Evolutionary conservation across 179 eudicot species (phyloP).

Genomic region (Gypsophila paniculata): DNA sequence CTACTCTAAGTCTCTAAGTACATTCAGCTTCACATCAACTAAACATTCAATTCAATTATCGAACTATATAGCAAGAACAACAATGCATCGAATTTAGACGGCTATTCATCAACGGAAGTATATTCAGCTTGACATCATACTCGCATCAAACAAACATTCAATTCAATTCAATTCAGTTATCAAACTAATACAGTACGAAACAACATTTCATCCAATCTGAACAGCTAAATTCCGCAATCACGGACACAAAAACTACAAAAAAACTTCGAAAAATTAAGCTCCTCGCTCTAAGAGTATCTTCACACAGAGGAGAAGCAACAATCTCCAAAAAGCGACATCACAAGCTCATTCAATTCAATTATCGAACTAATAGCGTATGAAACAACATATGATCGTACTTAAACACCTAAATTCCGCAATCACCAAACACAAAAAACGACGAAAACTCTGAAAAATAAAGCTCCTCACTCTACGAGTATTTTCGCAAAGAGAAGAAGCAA

Average conservation of each 20-base stretch:
- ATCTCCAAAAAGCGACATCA: constrained; percentile 42
- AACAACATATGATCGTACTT: no score
- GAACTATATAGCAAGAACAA: neutral
- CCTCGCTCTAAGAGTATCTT: constrained; percentile 50
- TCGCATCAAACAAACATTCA: neutral
- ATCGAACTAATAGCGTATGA: no score
- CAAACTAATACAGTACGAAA: neutral
- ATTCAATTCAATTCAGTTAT: neutral
- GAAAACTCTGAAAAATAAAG: no score
- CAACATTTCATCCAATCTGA: neutral
- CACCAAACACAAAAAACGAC: no score
- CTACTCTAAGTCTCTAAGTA: no score
- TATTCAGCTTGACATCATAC: neutral
- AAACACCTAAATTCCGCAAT: no score
- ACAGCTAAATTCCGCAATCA: neutral
- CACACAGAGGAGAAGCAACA: constrained; percentile 36
- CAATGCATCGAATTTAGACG: neutral
- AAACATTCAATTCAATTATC: neutral
- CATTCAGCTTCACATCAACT: neutral
- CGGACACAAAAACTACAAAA: neutral
- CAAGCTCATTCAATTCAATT: constrained; percentile 19
- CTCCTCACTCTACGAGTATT: no score
- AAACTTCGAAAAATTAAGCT: neutral
- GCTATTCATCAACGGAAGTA: neutral
- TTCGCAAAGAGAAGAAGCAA: no score